phyloP scores from a whole-genome alignment of 2,329 filamentous ascomycete genomes.

The Apiospora arundinis region DNA sequence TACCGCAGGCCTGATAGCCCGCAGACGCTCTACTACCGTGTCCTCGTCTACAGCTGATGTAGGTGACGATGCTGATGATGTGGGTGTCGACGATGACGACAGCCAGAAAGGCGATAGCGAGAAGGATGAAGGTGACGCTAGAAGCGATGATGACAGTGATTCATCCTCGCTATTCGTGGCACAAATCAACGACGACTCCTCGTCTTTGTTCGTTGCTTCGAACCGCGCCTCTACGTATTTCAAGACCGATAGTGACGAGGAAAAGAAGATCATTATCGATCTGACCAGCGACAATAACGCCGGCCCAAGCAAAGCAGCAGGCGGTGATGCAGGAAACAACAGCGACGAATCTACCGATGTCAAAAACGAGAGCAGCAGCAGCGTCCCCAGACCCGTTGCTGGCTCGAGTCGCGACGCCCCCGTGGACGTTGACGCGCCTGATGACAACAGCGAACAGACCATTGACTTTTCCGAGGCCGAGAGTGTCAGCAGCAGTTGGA shows the following conservation, averaged over 20 bases:
- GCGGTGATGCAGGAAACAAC: not conserved
- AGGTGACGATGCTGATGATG: not conserved
- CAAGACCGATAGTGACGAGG: constrained; percentile 13
- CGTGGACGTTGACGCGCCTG: not conserved
- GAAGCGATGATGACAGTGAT: not conserved
- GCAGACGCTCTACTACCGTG: not conserved
- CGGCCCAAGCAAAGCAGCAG: not conserved
- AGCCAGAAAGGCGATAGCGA: not conserved
- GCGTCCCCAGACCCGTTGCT: not conserved
- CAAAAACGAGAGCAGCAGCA: not conserved
- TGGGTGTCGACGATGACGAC: not conserved
- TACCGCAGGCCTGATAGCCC: not conserved
- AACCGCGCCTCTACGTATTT: not conserved
- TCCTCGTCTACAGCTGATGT: not conserved
- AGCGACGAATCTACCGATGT: not conserved
- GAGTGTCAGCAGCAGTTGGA: not conserved
- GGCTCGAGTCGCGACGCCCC: not conserved
- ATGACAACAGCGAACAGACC: not conserved
- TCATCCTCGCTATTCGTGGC: not conserved
- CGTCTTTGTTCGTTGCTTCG: not conserved
- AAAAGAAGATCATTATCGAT: constrained; percentile 12
- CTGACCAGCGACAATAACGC: constrained; percentile 10
- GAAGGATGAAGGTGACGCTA: not conserved
- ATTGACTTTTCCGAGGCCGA: not conserved
- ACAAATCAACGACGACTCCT: not conserved